Conservation (phyloP, 1,139 yeast species). For the Debaryomyces fabryi region DNA sequence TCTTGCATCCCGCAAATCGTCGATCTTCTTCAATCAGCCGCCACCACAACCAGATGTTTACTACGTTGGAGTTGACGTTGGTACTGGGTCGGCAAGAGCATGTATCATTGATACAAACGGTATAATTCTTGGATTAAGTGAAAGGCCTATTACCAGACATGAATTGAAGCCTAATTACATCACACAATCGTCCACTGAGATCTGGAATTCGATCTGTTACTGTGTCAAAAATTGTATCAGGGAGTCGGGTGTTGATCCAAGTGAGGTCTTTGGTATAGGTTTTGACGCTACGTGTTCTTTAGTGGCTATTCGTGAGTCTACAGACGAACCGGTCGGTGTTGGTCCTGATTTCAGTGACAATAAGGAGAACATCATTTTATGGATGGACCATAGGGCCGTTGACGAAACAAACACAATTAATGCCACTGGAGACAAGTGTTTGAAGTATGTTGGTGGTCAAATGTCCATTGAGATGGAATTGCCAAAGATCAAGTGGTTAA, state of each 20-base stretch:
- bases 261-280: slow-evolving; percentile 79
- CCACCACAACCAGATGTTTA: slow-evolving; percentile 56
- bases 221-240: slow-evolving; percentile 75
- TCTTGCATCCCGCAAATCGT: slow-evolving; percentile 42
- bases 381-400: slow-evolving; percentile 99
- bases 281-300: slow-evolving; percentile 97
- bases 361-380: slow-evolving; percentile 80
- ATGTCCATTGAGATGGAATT: slow-evolving; percentile 98
- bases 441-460: slow-evolving; percentile 94
- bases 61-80: slow-evolving; percentile 94
- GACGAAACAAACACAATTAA: slow-evolving; percentile 82
- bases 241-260: slow-evolving; percentile 73
- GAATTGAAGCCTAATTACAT: slow-evolving; percentile 71
- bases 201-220: slow-evolving; percentile 86
- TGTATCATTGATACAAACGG: slow-evolving; percentile 86
- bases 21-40: slow-evolving; percentile 40
- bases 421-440: slow-evolving; percentile 72
- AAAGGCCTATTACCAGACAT: slow-evolving; percentile 76
- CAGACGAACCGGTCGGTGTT: slow-evolving; percentile 77
- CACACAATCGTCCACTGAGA: slow-evolving; percentile 89
- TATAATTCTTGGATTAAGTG: slow-evolving; percentile 76
- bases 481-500: slow-evolving; percentile 96
- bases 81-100: slow-evolving; percentile 96
- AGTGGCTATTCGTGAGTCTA: slow-evolving; percentile 70
- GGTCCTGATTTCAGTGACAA: slow-evolving; percentile 84